Evolutionary conservation across 164 flowering plant species (phyloP), one percentile per base, ranked within the genome.

Genomic region (Cinnamomum micranthum): DNA sequence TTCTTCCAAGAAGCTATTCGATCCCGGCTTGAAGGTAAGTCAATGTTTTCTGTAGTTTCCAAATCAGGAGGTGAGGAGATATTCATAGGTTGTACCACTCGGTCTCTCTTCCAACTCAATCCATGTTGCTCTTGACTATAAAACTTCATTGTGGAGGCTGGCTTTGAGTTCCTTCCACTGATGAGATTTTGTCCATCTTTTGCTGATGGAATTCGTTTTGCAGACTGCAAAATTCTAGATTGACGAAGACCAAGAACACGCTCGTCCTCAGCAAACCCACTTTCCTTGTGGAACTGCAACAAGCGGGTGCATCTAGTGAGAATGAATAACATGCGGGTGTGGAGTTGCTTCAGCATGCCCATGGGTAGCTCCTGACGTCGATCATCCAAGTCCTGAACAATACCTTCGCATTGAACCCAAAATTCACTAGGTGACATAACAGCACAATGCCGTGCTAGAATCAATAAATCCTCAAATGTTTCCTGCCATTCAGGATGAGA

Each of bases 321-420:
- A 70, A 96, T 96, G 87, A 96, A 96, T 82, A 96, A 98, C 96
- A 96, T 96, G 35, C 95, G 90, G 19, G 99, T 96, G 77, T 96
- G 94, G 71, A 96, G 97, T 87, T 94, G 91, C 87, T 96, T 96
- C 75, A 94, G 84, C 76, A 77, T 86, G 74, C 99, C 98, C 84
- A 90, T 89, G 6, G 97, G 93, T 65, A 92, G 90, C 75, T 96
- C 99, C 80, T 96, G 99, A 31, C 99, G 97, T 71, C 88, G 86
- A 81, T 96, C 99, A 85, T 96, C 99, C 81, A 96, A 82, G 52
- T 94, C 98, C 81, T 96, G 99, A 81, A 96, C 99, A 75, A 96
- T 96, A 75, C 98, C 88, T 84, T 96, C 99, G 86, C 99, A 96
- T 79, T 94, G 98, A 80, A 96, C 93, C 99, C 99, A 96, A 85